A percentile compares a stretch with the other conserved stretches of the same genome.
Evolutionary conservation across 306 rosid species (phyloP).

Genomic region (Citrullus amarus): DNA sequence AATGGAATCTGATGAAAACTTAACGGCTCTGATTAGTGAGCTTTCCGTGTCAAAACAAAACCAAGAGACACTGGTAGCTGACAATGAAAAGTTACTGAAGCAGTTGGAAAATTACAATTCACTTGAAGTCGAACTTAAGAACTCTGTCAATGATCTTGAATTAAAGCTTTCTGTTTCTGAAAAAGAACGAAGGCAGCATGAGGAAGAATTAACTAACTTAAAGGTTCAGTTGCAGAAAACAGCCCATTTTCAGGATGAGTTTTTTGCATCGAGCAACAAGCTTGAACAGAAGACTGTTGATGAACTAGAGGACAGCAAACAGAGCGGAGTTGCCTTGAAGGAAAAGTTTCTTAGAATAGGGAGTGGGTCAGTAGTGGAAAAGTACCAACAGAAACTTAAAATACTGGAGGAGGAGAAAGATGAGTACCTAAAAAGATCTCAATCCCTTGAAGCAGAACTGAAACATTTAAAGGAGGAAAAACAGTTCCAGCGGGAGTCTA

Average conservation of each 20-base stretch:
- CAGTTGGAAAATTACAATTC: slow-evolving; percentile 23
- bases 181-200: slow-evolving; percentile 19
- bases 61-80: slow-evolving; percentile 13
- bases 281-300: slow-evolving; percentile 14
- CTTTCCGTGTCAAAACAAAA: slow-evolving; percentile 16
- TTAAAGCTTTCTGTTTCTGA: slow-evolving; percentile 22
- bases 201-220: slow-evolving; percentile 17
- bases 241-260: slow-evolving; percentile 15
- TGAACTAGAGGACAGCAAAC: slow-evolving; percentile 28
- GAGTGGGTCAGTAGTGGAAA: slow-evolving; percentile 9
- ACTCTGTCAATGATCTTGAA: slow-evolving; percentile 24
- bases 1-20: slow-evolving; percentile 18
- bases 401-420: slow-evolving; percentile 28
- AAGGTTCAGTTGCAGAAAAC: slow-evolving; percentile 16
- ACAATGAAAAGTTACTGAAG: slow-evolving; percentile 18
- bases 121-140: slow-evolving; percentile 21
- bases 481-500: slow-evolving; percentile 19
- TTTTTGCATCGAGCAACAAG: slow-evolving; percentile 8
- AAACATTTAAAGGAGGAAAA: slow-evolving; percentile 20
- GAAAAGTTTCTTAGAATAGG: slow-evolving; percentile 19
- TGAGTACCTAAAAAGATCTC: slow-evolving; percentile 17
- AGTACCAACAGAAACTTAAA: slow-evolving; percentile 20
- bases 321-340: slow-evolving; percentile 14
- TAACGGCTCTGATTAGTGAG: slow-evolving; percentile 15
- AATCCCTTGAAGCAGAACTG: slow-evolving; percentile 26